Conservation (phyloP, 768 basidiomycete species). For the Panaeolus cyanescens region DNA sequence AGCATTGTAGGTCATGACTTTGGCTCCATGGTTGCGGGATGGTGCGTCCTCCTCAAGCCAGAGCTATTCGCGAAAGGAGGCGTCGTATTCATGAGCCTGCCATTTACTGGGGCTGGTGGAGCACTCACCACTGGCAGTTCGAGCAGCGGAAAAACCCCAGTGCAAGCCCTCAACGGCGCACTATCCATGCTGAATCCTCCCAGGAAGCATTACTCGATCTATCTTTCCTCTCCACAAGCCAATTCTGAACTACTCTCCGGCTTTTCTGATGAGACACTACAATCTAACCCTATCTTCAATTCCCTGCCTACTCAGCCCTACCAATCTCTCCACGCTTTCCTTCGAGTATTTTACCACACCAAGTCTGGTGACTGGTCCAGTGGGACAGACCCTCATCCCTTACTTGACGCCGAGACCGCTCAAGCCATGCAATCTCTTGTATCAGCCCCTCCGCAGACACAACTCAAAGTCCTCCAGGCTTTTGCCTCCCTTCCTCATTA, state of each 20-base stretch:
- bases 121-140: conserved; percentile 16
- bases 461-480: conserved; percentile 12
- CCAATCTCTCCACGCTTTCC: conserved; percentile 45
- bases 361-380: conserved; percentile 56
- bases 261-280: conserved; percentile 6
- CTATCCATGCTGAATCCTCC: conserved; percentile 49
- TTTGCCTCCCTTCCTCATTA: conserved; percentile 53
- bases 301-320: conserved; percentile 23
- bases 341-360: conserved; percentile 57
- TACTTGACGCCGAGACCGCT: conserved; percentile 26
- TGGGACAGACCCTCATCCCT: neutral
- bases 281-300: conserved; percentile 23
- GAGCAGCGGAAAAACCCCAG: conserved; percentile 13
- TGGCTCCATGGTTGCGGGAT: conserved; percentile 54
- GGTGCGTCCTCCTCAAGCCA: conserved; percentile 54
- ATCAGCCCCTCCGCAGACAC: conserved; percentile 22
- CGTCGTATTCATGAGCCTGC: conserved; percentile 61
- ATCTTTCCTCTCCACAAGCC: conserved; percentile 49
- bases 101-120: conserved; percentile 48
- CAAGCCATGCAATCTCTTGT: conserved; percentile 36
- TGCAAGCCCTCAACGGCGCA: conserved; percentile 16
- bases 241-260: conserved; percentile 32
- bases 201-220: conserved; percentile 57
- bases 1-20: conserved; percentile 66
- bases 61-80: conserved; percentile 47